Conservation (phyloP, 768 basidiomycete genomes). For the Asterophora parasitica region DNA sequence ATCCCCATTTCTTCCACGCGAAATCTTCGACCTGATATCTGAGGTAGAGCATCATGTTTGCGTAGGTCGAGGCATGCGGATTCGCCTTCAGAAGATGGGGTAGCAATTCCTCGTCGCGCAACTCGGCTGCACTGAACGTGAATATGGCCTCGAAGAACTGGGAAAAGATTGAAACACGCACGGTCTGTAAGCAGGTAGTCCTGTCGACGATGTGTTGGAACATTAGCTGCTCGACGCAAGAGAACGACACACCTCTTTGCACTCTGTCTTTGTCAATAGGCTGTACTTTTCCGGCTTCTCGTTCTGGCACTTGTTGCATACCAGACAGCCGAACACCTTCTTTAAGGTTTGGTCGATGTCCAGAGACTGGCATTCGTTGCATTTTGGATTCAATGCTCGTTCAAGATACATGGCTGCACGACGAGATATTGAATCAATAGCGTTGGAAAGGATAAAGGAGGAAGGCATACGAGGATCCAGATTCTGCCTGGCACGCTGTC, state of each 20-base stretch:
- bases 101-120: slow-evolving; percentile 86
- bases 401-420: slow-evolving; percentile 74
- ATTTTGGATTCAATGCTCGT: slow-evolving; percentile 71
- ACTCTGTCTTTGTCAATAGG: slow-evolving; percentile 96
- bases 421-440: background rate
- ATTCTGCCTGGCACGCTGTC: slow-evolving; percentile 70
- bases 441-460: background rate
- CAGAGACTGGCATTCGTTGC: slow-evolving; percentile 79
- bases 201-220: slow-evolving; percentile 30
- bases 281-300: slow-evolving; percentile 90
- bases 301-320: slow-evolving; percentile 90
- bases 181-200: slow-evolving; percentile 95
- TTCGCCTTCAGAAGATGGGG: slow-evolving; percentile 68
- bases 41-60: slow-evolving; percentile 99
- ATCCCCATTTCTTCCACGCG: slow-evolving; percentile 98
- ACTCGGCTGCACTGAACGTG: slow-evolving; percentile 60
- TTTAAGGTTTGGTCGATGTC: slow-evolving; percentile 83
- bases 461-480: slow-evolving; percentile 61
- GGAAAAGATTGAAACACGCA: slow-evolving; percentile 31
- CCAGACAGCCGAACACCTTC: slow-evolving; percentile 77
- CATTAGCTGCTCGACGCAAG: background rate
- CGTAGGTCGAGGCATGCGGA: slow-evolving; percentile 94
- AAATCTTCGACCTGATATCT: slow-evolving; percentile 93
- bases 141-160: background rate
- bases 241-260: slow-evolving; percentile 68